Percentiles rank a stretch among this genome's conserved stretches.
Evolutionary conservation across 2,329 filamentous ascomycete species (phyloP).

Genomic region (Aspergillus carbonarius): DNA sequence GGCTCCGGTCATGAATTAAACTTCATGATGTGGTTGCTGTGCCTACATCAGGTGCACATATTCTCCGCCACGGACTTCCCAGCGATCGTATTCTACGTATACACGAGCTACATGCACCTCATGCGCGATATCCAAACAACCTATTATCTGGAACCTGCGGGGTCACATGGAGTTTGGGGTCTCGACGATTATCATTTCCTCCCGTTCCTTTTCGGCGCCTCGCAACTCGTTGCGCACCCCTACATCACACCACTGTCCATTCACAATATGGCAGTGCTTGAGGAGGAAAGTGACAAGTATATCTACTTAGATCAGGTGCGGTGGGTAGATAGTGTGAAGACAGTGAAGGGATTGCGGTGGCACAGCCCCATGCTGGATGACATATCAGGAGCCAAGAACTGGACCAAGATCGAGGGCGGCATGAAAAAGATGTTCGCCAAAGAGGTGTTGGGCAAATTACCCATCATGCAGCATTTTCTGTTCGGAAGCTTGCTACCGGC

Average conservation of each 20-base stretch:
- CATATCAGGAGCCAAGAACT: constrained; percentile 84
- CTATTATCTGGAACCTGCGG: constrained; percentile 95
- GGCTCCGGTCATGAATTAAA: constrained; percentile 97
- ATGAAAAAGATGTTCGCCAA: constrained; percentile 97
- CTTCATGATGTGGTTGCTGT: constrained; percentile 95
- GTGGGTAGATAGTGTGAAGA: constrained; percentile 96
- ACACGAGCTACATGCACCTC: constrained; percentile 75
- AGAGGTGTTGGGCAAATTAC: constrained; percentile 88
- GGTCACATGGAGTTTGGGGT: constrained; percentile 97
- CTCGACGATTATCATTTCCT: constrained; percentile 97
- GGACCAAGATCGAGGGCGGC: constrained; percentile 88
- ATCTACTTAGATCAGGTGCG: constrained; percentile 89
- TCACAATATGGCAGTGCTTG: constrained; percentile 82
- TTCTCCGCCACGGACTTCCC: constrained; percentile 68
- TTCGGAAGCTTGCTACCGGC: constrained; percentile 86
- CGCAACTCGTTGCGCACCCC: constrained; percentile 80
- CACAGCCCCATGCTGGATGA: constrained; percentile 98
- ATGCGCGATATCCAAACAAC: constrained; percentile 87
- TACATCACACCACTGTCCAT: constrained; percentile 78
- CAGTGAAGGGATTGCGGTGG: constrained; percentile 90
- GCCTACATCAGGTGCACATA: constrained; percentile 74
- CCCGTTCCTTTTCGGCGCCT: constrained; percentile 90
- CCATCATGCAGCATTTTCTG: constrained; percentile 98
- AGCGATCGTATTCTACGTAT: constrained; percentile 72
- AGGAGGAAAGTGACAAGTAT: constrained; percentile 80